Base-by-base conservation (phyloP, 768 basidiomycete genomes). In the Phallus indusiatus region DNA sequence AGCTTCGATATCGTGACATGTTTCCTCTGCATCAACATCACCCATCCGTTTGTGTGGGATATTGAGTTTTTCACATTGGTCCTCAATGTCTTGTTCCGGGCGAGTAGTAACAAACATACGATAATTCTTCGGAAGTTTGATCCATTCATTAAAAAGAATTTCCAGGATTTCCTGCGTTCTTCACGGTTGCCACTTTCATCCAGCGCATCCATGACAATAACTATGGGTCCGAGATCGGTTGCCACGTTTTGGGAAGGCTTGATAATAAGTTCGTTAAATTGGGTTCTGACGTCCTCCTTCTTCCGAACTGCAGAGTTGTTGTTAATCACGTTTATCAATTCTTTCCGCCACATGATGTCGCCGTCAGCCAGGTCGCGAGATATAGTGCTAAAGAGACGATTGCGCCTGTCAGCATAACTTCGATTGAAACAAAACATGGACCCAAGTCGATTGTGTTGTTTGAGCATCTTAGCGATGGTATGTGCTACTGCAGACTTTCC, bases 401-500 rank as follows among this genome's bases (percentile, higher is more conserved):
- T 63, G 21, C 36, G 48, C 36, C 61, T 60, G 4, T 42, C 42
- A 2, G 12, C 12, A 17, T 51, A 51, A 16, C 50, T 51, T 22
- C 64, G 34, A 4, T 61, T 67, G 48, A 65, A 65, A 28, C 66
- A 69, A 60, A 70, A 65, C 52, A 67, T 66, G 20, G 59, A 64
- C 20, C 56, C 62, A 11, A 67, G 60, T 6, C 37, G 48, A 1
- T 24, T 54, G 14, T 58, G 42, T 5, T 37, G 54, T 2, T 35
- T 17, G 18, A 54, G 53, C 1, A 28, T 20, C 24, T 72, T 64
- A 14, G 71, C 67, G 1, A 72, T 62, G 0, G 71, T 70, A 35
- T 72, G 72, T 16, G 66, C 65, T 12, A 75, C 56, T 0, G 69
- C 65, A 0, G 69, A 64, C 53, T 71, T 71, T 2, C 71, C 71